These are phyloP conservation scores for Margaritispora aquatica DNA, from an alignment of 495 filamentous ascomycete species.

Conservation along the genomic window DNA sequence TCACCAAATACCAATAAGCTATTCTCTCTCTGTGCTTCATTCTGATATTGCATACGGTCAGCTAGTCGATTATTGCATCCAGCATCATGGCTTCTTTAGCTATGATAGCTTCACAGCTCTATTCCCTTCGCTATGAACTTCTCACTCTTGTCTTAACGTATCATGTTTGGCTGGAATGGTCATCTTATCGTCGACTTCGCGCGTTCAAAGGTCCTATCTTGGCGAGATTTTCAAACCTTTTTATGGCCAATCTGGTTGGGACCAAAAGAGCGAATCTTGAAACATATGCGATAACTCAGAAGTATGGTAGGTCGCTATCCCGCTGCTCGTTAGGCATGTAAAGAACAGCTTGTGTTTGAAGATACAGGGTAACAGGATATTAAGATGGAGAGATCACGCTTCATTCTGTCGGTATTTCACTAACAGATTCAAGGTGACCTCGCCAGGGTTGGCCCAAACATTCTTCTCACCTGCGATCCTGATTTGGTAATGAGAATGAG, in stretches of 20 bases:
- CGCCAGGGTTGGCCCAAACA: conserved; percentile 39
- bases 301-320: not conserved
- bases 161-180: not conserved
- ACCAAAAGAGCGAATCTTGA: not conserved
- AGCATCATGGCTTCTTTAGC: not conserved
- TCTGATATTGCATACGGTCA: not conserved
- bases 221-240: not conserved
- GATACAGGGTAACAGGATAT: not conserved
- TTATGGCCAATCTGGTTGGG: not conserved
- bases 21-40: too few relatives aligned
- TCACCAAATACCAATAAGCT: too few relatives aligned
- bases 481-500: conserved; percentile 28
- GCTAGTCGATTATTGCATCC: not conserved
- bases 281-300: not conserved
- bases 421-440: too few relatives aligned
- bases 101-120: too few relatives aligned
- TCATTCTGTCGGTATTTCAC: too few relatives aligned
- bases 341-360: not conserved
- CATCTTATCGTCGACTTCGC: not conserved
- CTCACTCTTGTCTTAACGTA: not conserved
- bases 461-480: conserved; percentile 34
- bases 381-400: too few relatives aligned
- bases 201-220: conserved; percentile 1
- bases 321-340: too few relatives aligned
- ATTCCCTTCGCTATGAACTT: not conserved